Conservation (phyloP, 148 eudicot species). For the Bassia scoparia region DNA sequence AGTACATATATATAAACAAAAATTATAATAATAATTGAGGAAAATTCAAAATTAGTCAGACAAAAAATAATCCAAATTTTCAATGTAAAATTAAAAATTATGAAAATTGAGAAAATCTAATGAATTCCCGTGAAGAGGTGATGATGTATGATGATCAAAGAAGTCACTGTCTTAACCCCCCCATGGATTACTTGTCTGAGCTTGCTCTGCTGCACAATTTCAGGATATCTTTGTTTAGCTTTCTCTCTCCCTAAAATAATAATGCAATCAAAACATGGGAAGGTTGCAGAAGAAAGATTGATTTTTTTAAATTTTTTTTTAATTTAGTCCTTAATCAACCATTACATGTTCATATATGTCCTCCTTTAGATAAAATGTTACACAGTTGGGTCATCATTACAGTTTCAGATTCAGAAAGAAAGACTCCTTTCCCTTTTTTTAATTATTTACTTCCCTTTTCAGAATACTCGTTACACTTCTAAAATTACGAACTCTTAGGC, state of each 20-base stretch:
- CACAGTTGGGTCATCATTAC: constrained; percentile 38
- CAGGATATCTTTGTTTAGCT: constrained; percentile 14
- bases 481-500: too few species aligned
- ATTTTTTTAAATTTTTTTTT: neutral
- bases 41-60: constrained; percentile 5
- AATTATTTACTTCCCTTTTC: neutral
- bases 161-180: constrained; percentile 43
- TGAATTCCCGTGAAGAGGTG: constrained; percentile 38
- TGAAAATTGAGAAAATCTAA: neutral
- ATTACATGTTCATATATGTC: constrained; percentile 1
- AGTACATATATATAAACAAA: constrained; percentile 17
- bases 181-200: constrained; percentile 40
- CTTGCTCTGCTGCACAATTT: constrained; percentile 22
- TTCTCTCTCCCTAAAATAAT: neutral
- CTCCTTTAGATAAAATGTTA: constrained; percentile 15
- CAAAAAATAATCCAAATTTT: too few species aligned
- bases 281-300: constrained; percentile 24
- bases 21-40: neutral
- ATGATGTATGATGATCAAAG: constrained; percentile 30
- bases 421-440: neutral
- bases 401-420: constrained; percentile 30
- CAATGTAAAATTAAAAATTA: neutral
- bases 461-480: too few species aligned
- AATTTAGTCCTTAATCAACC: too few species aligned
- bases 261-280: constrained; percentile 21